These are phyloP conservation scores for Ceratocystis cacaofunesta DNA, from an alignment of 2,329 filamentous ascomycete genomes.

Conservation along the genomic window DNA sequence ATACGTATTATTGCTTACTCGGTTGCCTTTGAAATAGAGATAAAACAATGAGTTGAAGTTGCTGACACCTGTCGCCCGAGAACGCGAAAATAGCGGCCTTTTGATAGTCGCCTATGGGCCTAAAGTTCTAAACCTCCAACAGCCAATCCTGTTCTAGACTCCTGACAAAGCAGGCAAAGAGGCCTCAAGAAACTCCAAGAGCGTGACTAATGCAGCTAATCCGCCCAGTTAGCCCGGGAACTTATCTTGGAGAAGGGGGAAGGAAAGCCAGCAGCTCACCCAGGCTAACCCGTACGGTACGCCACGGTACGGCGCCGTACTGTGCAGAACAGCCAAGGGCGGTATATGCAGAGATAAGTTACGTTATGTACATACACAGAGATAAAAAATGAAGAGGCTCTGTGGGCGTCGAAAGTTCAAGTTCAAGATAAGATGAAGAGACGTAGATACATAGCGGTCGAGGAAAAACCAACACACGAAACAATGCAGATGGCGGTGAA, in stretches of 20 bases:
- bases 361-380: not conserved
- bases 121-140: not conserved
- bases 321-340: not conserved
- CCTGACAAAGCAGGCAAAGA: not conserved
- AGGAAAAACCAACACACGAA: not conserved
- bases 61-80: not conserved
- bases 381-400: not conserved
- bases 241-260: not conserved
- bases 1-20: too few species aligned
- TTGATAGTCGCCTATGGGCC: not conserved
- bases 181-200: not conserved
- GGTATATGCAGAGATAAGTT: not conserved
- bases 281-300: not conserved
- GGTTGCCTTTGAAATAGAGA: not conserved
- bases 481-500: conserved; percentile 1
- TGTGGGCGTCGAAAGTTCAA: not conserved
- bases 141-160: not conserved
- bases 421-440: not conserved
- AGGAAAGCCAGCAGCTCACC: not conserved
- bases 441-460: not conserved
- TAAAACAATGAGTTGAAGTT: not conserved
- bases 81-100: not conserved
- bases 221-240: not conserved
- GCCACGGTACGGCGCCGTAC: not conserved
- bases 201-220: not conserved